phyloP scores from a whole-genome alignment of 2,329 filamentous ascomycete genomes.

The Pseudogymnoascus sp. region DNA sequence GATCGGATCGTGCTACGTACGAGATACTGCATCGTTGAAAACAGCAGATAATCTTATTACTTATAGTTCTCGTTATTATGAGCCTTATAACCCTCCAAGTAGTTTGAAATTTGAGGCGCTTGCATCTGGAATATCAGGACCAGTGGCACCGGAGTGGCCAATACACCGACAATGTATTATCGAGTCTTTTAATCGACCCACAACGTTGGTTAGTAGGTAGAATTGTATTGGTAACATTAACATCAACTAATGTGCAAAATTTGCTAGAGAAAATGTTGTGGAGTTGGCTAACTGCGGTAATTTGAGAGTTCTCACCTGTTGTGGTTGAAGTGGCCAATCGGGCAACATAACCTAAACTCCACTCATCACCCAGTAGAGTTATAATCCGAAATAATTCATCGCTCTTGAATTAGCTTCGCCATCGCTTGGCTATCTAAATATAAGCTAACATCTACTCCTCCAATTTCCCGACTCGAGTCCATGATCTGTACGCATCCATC shows the following conservation, averaged over 20 bases:
- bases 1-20: not conserved
- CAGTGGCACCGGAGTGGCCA: not conserved
- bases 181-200: not conserved
- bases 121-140: not conserved
- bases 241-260: not conserved
- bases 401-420: slow-evolving; percentile 17
- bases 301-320: not conserved
- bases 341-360: not conserved
- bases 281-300: not conserved
- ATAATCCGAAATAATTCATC: not conserved
- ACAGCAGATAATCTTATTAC: not conserved
- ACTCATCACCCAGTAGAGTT: no score
- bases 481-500: slow-evolving; percentile 37
- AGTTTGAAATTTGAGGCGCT: not conserved
- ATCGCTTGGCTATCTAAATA: slow-evolving; percentile 27
- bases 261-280: not conserved
- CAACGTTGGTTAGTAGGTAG: not conserved
- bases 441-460: slow-evolving; percentile 29
- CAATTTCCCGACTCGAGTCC: slow-evolving; percentile 23
- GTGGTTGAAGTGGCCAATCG: not conserved
- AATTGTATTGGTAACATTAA: not conserved
- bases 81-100: not conserved
- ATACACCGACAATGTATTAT: not conserved
- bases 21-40: not conserved
- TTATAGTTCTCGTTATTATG: not conserved